Evolutionary conservation across 2,329 filamentous ascomycete genomes (phyloP), one percentile per base, ranked within the genome.

Genomic region (Thermoascus crustaceus): DNA sequence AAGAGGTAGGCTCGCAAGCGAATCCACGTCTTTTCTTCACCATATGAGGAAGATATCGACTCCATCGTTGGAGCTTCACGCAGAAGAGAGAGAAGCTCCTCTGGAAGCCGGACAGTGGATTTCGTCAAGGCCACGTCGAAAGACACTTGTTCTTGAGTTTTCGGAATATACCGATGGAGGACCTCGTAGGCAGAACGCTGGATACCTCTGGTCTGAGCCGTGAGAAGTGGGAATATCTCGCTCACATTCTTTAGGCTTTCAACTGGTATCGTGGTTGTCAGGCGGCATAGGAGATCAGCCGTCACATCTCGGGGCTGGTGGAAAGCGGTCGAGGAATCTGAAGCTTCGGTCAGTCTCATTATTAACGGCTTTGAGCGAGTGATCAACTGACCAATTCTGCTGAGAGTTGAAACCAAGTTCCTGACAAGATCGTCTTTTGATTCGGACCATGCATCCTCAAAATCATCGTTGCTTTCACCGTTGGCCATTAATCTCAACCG

Each of bases 51-150:
- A 0, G 73, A 69, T 30, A 86, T 75, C 8, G 70, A 69, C n/a
- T 82, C 74, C 2, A 84, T 67, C 0, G 78, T 79, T 1, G 89
- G 85, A 0, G 82, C 72, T 42, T 93, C 83, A 0, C 93, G 71
- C 9, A 96, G 71, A 1, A 96, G 69, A 0, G 86, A 93, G 0
- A 95, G 60, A 0, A 96, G 69, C 58, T 95, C 87, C 40, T 88
- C 81, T 0, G 91, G 87, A 1, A 98, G 69, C 33, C 73, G 75
- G 5, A 82, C 85, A 30, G 73, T 50, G 22, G 62, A 55, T 40
- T 66, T 64, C 2, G 68, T 68, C 21, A 73, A 46, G 1, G 75
- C 78, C 26, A 75, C 73, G 43, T 94, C 82, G 20, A 96, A 71
- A 0, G 88, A 91, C 1, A 89, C 69, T 38, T 94, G 75, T 52